Base-by-base conservation (phyloP, 148 eudicot species). In the Chenopodium formosanum region DNA sequence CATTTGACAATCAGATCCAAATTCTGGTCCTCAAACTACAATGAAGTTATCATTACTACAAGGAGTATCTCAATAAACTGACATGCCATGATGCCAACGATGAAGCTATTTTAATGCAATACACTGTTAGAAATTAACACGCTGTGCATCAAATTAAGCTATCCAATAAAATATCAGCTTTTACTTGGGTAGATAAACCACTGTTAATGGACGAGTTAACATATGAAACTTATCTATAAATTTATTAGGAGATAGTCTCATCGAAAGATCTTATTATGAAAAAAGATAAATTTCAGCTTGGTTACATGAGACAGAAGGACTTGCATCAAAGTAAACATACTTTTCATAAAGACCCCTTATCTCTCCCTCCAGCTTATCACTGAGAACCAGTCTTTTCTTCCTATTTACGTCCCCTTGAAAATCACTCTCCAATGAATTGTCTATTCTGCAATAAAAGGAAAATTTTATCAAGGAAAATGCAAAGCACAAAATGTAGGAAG, bases 321-420 rank as follows among this genome's bases (percentile, higher is more conserved):
- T 27, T 34, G 75, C 77, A 37, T 29, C 27, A 52, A 14, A 60
- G 37, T 58, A 67, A 25, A 87, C 95, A 77, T 87, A 93, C 98
- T 85, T 90, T 75, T 95, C 93, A 82, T 86, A 90, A 47, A 93
- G 91, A 73, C 80, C 83, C 84, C 84, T 89, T 29, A 92, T 79
- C 82, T 85, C 86, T 78, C 85, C 88, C 78, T 88, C 91, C 73
- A 90, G 74, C 82, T 88, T 92, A 69, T 90, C 89, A 87, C 75
- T 86, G 34, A 87, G 87, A 78, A 88, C 80, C 74, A 92, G 85
- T 69, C 83, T 87, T 84, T 87, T 91, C 90, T 88, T 87, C 87
- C 85, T 88, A 82, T 83, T 90, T 25, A 58, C 25, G 58, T 73
- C 83, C 53, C 85, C 85, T 79, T 83, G 81, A 72, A 74, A 56